Conservation (phyloP, 106 monocot genomes). For the Agapanthus africanus region DNA sequence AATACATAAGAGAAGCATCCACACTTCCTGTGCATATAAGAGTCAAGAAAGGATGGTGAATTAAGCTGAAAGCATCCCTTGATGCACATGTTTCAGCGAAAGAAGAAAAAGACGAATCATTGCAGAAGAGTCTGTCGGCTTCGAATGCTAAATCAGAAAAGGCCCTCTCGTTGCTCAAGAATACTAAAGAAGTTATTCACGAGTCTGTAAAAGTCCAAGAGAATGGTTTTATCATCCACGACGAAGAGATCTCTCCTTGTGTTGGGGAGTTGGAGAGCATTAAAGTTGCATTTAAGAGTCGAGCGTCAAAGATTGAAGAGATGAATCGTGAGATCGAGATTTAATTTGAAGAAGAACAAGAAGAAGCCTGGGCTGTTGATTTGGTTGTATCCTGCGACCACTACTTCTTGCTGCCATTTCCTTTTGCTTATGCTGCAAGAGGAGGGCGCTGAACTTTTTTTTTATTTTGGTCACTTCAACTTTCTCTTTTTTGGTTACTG, state of each 20-base stretch:
- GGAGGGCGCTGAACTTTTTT: no score
- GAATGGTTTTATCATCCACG: not conserved
- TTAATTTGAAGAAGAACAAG: slow-evolving; percentile 12
- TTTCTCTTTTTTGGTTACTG: no score
- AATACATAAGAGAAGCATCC: no score
- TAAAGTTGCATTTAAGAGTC: not conserved
- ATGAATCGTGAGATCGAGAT: slow-evolving; percentile 19
- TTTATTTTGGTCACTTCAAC: no score
- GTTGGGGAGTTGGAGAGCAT: slow-evolving; percentile 8
- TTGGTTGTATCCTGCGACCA: slow-evolving; percentile 40
- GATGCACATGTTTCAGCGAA: not conserved
- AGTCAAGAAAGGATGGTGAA: no score
- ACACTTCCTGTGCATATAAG: no score
- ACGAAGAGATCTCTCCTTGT: slow-evolving; percentile 2
- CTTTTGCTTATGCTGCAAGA: slow-evolving; percentile 27
- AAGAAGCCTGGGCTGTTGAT: slow-evolving; percentile 22
- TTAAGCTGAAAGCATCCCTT: not conserved
- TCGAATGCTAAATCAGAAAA: not conserved
- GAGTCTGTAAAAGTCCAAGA: not conserved
- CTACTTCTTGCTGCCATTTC: slow-evolving; percentile 33
- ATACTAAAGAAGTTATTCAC: not conserved
- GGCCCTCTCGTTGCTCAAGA: not conserved
- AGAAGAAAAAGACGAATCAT: not conserved
- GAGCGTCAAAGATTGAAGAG: slow-evolving; percentile 13
- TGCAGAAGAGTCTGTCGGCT: not conserved